These are phyloP conservation scores for Podaxis carcinomalis DNA, from an alignment of 768 basidiomycete species.

Conservation along the genomic window DNA sequence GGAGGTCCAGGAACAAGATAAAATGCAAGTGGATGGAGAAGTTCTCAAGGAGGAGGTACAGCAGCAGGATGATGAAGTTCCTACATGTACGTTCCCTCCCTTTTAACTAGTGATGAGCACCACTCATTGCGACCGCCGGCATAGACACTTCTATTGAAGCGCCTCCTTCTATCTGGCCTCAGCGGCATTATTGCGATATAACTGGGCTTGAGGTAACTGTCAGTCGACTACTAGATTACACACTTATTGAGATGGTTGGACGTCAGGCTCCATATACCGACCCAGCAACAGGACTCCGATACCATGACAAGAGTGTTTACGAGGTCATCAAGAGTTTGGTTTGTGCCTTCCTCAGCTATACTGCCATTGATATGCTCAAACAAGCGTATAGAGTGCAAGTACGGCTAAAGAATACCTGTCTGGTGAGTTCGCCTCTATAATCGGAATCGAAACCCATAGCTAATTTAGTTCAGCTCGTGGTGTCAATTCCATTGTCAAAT, in stretches of 20 bases:
- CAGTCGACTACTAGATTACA: neutral
- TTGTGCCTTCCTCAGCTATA: slow-evolving; percentile 13
- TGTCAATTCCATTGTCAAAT: slow-evolving; percentile 35
- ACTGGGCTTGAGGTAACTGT: slow-evolving; percentile 69
- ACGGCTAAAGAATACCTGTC: slow-evolving; percentile 75
- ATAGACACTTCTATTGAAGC: slow-evolving; percentile 80
- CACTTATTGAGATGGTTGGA: neutral
- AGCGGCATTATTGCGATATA: slow-evolving; percentile 78
- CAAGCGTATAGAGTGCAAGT: slow-evolving; percentile 47
- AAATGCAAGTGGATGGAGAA: slow-evolving; percentile 55
- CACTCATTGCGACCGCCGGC: neutral
- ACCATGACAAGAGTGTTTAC: slow-evolving; percentile 86
- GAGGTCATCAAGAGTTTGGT: slow-evolving; percentile 76
- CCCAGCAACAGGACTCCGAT: slow-evolving; percentile 73
- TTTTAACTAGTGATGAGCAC: neutral
- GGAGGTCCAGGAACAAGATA: slow-evolving; percentile 15
- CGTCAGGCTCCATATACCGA: slow-evolving; percentile 78
- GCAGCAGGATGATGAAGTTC: slow-evolving; percentile 35
- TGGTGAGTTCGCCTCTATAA: slow-evolving; percentile 30
- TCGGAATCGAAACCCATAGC: neutral
- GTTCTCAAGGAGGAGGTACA: neutral
- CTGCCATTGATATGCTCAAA: neutral
- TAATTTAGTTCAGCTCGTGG: slow-evolving; percentile 28
- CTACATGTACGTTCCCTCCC: slow-evolving; percentile 52
- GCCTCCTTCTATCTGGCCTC: slow-evolving; percentile 76